Conservation (phyloP, 371 early-diverging fungal species). For the Lichtheimia ornata region DNA sequence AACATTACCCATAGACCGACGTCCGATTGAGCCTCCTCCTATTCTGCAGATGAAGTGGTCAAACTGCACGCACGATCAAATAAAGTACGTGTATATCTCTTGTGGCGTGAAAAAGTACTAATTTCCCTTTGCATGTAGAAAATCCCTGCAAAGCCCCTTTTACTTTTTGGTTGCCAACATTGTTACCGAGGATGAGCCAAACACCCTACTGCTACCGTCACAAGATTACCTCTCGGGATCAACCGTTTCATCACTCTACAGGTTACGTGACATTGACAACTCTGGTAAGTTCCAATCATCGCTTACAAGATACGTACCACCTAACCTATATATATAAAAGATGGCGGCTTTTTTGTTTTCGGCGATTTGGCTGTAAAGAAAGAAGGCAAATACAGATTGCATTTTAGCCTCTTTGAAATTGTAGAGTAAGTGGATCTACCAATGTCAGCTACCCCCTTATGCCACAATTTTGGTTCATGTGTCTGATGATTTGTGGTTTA, state of each 20-base stretch:
- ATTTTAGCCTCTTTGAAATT: conserved; percentile 88
- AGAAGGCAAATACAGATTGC: conserved; percentile 84
- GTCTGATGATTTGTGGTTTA: conserved; percentile 5
- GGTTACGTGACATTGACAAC: conserved; percentile 47
- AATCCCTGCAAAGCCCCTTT: conserved; percentile 52
- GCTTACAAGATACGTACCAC: not conserved
- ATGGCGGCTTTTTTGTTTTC: conserved; percentile 95
- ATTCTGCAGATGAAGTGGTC: conserved; percentile 43
- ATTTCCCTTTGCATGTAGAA: conserved; percentile 24
- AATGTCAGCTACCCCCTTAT: not conserved
- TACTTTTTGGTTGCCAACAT: conserved; percentile 46
- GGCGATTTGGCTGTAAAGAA: conserved; percentile 90
- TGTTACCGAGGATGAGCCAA: conserved; percentile 21
- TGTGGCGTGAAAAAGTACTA: conserved; percentile 7
- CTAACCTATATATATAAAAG: conserved; percentile 25
- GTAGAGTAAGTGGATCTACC: conserved; percentile 55
- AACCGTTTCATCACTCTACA: conserved; percentile 47
- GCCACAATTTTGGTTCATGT: not conserved
- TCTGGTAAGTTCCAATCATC: conserved; percentile 22
- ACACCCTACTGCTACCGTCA: conserved; percentile 16
- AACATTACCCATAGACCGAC: conserved; percentile 25
- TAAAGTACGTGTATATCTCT: conserved; percentile 30
- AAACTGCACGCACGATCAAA: conserved; percentile 31
- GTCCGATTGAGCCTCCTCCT: conserved; percentile 52
- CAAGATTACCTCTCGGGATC: conserved; percentile 43